Base-by-base conservation (phyloP, 805 yeast genomes). In the Cyberlindnera petersonii region DNA sequence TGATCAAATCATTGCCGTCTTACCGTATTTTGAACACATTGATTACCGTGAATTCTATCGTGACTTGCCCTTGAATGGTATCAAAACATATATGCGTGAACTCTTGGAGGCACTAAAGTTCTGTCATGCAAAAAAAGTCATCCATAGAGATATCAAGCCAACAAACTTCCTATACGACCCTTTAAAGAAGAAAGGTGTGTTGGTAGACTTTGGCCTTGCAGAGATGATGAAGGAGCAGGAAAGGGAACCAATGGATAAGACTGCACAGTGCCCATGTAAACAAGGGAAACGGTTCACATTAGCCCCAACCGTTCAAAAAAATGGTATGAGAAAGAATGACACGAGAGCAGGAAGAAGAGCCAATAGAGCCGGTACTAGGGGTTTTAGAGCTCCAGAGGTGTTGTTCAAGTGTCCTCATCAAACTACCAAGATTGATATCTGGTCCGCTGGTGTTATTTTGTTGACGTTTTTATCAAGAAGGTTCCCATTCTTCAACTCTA, bases 331-430 rank as follows among this genome's bases (percentile, higher is more conserved):
- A 9, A 87, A 86, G 56, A 86, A 85, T 52, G 98, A 93, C 64
- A 76, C 77, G 35, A 71, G 98, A 51, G 84, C 94, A 0, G 86
- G 93, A 2, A 73, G 95, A 53, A 73, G 98, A 41, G 98, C 98
- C 0, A 93, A 93, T 55, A 78, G 98, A 52, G 98, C 98, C 55
- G 94, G 94, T 5, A 85, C 94, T 0, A 89, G 93, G 6, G 88
- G 91, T 0, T 85, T 85, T 54, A 88, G 86, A 26, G 93, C 94
- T 0, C 94, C 94, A 0, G 94, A 85, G 54, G 82, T 85, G 10
- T 46, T 69, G 30, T 50, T 55, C 17, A 77, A 79, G 58, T 65
- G 72, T 8, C 63, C 66, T 27, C 58, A 79, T 19, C 70, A 72
- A 48, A 82, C 84, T 43, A 72, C 83, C 20, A 80, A 83, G 33